Evolutionary conservation across 768 basidiomycete species (phyloP), one percentile per base, ranked within the genome.

Genomic region (Terana coerulea): DNA sequence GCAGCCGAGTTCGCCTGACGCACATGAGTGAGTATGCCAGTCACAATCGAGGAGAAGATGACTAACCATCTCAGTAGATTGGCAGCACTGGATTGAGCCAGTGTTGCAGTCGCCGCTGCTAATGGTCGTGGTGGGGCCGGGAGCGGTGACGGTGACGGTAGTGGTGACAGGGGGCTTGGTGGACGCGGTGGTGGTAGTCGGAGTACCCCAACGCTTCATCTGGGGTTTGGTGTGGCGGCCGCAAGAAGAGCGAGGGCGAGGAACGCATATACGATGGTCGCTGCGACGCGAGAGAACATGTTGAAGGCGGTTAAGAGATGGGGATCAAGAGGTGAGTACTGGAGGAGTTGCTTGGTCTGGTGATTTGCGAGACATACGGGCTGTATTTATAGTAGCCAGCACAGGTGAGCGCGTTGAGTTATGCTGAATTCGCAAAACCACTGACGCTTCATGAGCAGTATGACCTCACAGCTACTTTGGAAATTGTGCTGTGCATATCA

Each of bases 31-130:
- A n/a, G n/a, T n/a, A n/a, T n/a, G n/a, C n/a, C n/a, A n/a, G n/a
- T n/a, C n/a, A n/a, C n/a, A 11, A 25, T 9, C 9, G 44, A 14
- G 17, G 7, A 11, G 24, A 30, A 21, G 8, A 14, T 3, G 10
- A 37, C 51, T 47, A n/a, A 53, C 52, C 14, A 9, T 42, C 29
- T 42, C 21, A 35, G 39, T 29, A 12, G 39, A 33, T 17, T 52
- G 26, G 51, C 55, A 56, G 55, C 55, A 56, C 37, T 56, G 55
- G 40, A 48, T 28, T 7, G 45, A 30, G n/a, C 51, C 55, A 17
- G 55, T 56, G n/a, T 22, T 40, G 51, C 55, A 56, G n/a, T 25
- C 22, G 40, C 19, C 15, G 29, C 10, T 40, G 25, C 25, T 19
- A 28, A 34, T 44, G 33, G 17, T 22, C 9, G 34, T 24, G 5